Conservation (phyloP, 352 stramenopile species). For the Phytophthora brassicae region DNA sequence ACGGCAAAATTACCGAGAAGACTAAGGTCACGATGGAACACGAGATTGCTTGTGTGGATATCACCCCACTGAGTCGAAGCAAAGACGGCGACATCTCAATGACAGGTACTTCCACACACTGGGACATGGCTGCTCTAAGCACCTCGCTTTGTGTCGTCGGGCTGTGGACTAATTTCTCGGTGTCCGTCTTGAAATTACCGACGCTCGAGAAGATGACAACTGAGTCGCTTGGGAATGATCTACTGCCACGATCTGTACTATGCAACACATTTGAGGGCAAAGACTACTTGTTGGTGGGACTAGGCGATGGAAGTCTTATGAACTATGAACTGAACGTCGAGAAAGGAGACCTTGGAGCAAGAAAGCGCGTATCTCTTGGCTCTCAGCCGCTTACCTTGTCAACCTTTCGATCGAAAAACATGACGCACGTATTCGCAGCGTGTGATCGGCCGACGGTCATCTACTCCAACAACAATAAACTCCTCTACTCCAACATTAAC, state of each 20-base stretch:
- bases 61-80: conserved; percentile 58
- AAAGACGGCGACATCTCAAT: conserved; percentile 67
- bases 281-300: conserved; percentile 94
- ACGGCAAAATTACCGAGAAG: conserved; percentile 57
- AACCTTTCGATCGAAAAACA: conserved; percentile 91
- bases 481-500: conserved; percentile 97
- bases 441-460: conserved; percentile 98
- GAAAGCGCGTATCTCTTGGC: conserved; percentile 95
- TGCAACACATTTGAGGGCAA: conserved; percentile 85
- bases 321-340: conserved; percentile 86
- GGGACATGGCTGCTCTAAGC: conserved; percentile 53
- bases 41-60: conserved; percentile 95
- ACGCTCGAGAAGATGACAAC: conserved; percentile 68
- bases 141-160: conserved; percentile 82
- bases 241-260: conserved; percentile 88
- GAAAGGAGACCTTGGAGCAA: conserved; percentile 51
- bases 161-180: conserved; percentile 93
- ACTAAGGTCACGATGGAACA: conserved; percentile 83
- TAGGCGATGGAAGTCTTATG: conserved; percentile 96
- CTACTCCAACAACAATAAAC: conserved; percentile 95
- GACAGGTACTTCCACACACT: conserved; percentile 45
- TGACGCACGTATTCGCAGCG: conserved; percentile 95
- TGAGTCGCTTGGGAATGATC: conserved; percentile 73
- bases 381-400: conserved; percentile 95
- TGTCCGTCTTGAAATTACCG: conserved; percentile 86